Evolutionary conservation across 176 grass and related monocot genomes (phyloP).

Genomic region (Paspalum notatum): DNA sequence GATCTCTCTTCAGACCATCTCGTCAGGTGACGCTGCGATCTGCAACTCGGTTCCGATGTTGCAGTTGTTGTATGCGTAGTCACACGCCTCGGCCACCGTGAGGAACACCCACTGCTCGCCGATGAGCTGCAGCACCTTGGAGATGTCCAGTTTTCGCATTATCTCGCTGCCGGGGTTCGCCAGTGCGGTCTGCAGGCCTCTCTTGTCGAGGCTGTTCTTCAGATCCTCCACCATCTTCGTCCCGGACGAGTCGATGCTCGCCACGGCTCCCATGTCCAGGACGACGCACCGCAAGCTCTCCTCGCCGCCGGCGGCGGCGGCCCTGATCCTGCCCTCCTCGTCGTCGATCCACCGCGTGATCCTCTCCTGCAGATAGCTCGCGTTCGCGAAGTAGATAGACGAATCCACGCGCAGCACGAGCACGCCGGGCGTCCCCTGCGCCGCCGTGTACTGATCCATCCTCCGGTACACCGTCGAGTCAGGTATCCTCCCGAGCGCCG

Average conservation of each 20-base stretch:
- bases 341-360: slow-evolving; percentile 67
- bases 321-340: slow-evolving; percentile 52
- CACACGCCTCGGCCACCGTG: slow-evolving; percentile 61
- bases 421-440: slow-evolving; percentile 44
- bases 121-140: slow-evolving; percentile 61
- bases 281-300: slow-evolving; percentile 54
- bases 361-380: slow-evolving; percentile 69
- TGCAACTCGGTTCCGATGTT: slow-evolving; percentile 17
- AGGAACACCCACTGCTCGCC: slow-evolving; percentile 76
- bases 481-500: slow-evolving; percentile 64
- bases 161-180: slow-evolving; percentile 80
- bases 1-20: slow-evolving; percentile 60
- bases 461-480: slow-evolving; percentile 54
- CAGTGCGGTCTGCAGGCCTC: slow-evolving; percentile 58
- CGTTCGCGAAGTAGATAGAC: slow-evolving; percentile 74
- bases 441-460: slow-evolving; percentile 59
- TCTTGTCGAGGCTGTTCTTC: slow-evolving; percentile 55
- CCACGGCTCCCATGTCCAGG: slow-evolving; percentile 76
- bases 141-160: slow-evolving; percentile 77
- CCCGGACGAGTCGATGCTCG: slow-evolving; percentile 73
- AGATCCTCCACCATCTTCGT: slow-evolving; percentile 69
- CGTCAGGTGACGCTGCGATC: slow-evolving; percentile 15
- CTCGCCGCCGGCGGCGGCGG: slow-evolving; percentile 13
- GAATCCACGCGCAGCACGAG: slow-evolving; percentile 63
- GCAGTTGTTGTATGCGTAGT: slow-evolving; percentile 43